Evolutionary conservation across 2,329 filamentous ascomycete species (phyloP).

Genomic region (Paraphoma chrysanthemicola): DNA sequence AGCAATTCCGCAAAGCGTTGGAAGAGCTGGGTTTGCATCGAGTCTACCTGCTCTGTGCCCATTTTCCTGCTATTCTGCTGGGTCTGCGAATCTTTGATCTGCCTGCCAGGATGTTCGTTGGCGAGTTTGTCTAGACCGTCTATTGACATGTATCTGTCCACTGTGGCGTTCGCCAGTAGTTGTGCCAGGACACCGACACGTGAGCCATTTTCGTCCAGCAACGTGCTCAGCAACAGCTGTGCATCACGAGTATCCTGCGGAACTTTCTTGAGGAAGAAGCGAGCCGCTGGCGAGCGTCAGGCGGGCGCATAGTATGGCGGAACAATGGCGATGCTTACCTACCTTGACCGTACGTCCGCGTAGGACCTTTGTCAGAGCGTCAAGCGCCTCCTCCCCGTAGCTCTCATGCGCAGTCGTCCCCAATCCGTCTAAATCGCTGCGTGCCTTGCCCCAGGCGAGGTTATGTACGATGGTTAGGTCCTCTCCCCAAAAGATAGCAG

Average conservation of each 20-base stretch:
- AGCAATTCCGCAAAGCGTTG: slow-evolving; percentile 54
- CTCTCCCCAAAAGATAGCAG: slow-evolving; percentile 53
- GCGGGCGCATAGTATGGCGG: neutral
- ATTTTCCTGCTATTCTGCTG: slow-evolving; percentile 10
- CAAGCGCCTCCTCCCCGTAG: slow-evolving; percentile 44
- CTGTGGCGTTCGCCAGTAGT: slow-evolving; percentile 26
- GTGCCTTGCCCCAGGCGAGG: slow-evolving; percentile 48
- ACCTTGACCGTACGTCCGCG: slow-evolving; percentile 47
- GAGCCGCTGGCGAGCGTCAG: slow-evolving; percentile 29
- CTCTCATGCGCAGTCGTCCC: slow-evolving; percentile 40
- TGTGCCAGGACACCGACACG: slow-evolving; percentile 44
- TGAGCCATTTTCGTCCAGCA: slow-evolving; percentile 38
- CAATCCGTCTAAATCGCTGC: slow-evolving; percentile 42
- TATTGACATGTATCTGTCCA: slow-evolving; percentile 33
- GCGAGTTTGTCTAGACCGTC: slow-evolving; percentile 31
- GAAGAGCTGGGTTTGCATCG: slow-evolving; percentile 52
- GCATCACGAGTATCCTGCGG: slow-evolving; percentile 17
- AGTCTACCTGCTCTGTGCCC: slow-evolving; percentile 24
- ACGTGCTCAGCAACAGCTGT: slow-evolving; percentile 40
- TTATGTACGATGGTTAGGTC: slow-evolving; percentile 51
- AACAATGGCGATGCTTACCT: slow-evolving; percentile 35
- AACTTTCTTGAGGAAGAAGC: slow-evolving; percentile 31
- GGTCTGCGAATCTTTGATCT: slow-evolving; percentile 12
- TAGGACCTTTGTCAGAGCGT: slow-evolving; percentile 42
- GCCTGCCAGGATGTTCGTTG: slow-evolving; percentile 12